A percentile compares a stretch with the other conserved stretches of the same genome.
phyloP scores from a whole-genome alignment of 2,329 filamentous ascomycete genomes.

The Fusarium domesticum region DNA sequence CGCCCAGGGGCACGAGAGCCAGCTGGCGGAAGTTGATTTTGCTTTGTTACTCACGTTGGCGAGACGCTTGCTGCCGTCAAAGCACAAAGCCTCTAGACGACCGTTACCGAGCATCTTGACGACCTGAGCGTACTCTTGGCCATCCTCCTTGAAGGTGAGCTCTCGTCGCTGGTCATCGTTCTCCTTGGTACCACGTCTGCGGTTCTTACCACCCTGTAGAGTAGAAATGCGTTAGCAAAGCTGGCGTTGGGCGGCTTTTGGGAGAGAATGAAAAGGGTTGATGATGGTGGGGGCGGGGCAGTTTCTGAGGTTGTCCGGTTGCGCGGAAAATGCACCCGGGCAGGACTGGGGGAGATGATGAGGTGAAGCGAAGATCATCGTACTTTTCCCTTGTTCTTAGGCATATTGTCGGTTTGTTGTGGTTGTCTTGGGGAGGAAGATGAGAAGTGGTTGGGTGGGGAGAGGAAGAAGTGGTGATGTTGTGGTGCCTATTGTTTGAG shows the following conservation, averaged over 20 bases:
- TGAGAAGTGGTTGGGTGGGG: slow-evolving; percentile 4
- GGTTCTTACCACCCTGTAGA: slow-evolving; percentile 90
- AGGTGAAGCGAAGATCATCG: slow-evolving; percentile 27
- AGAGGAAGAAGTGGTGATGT: slow-evolving; percentile 17
- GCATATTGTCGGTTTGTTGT: slow-evolving; percentile 59
- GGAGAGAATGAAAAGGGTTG: slow-evolving; percentile 11
- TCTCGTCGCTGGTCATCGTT: slow-evolving; percentile 99
- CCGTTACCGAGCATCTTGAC: slow-evolving; percentile 96
- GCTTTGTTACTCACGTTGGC: slow-evolving; percentile 36
- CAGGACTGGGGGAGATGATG: background rate
- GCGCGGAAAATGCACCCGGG: slow-evolving; percentile 12
- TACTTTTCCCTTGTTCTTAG: slow-evolving; percentile 99
- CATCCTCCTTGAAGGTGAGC: slow-evolving; percentile 97
- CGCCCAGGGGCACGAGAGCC: background rate
- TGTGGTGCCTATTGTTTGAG: slow-evolving; percentile 27
- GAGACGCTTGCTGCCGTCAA: slow-evolving; percentile 66
- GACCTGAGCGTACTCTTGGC: slow-evolving; percentile 61
- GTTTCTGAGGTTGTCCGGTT: slow-evolving; percentile 3
- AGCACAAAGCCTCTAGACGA: slow-evolving; percentile 87
- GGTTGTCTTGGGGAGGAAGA: slow-evolving; percentile 7
- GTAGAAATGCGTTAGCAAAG: slow-evolving; percentile 20
- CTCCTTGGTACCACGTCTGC: slow-evolving; percentile 97
- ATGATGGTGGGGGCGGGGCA: slow-evolving; percentile 33
- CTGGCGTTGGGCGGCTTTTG: slow-evolving; percentile 2
- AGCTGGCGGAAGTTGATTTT: slow-evolving; percentile 3